Percentiles rank a stretch among this genome's conserved stretches.
These are phyloP conservation scores for Rhizophagus clarus DNA, from an alignment of 192 early-diverging fungal genomes.

Conservation along the genomic window DNA sequence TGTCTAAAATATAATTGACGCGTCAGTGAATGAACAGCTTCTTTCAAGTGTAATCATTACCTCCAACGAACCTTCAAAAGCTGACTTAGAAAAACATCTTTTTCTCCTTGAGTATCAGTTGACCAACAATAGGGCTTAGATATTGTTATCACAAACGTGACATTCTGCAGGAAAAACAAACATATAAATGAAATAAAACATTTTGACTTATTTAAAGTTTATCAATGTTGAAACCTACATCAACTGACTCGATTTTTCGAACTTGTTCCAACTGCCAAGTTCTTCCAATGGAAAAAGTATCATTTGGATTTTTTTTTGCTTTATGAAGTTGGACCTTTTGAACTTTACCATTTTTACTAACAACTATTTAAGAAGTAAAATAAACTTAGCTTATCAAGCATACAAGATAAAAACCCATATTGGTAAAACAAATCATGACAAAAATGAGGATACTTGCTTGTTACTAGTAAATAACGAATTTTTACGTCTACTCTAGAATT, in stretches of 20 bases:
- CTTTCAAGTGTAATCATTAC: neutral
- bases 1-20: slow-evolving; percentile 34
- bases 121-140: slow-evolving; percentile 57
- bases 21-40: neutral
- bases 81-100: slow-evolving; percentile 52
- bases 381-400: neutral
- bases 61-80: slow-evolving; percentile 37
- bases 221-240: slow-evolving; percentile 41
- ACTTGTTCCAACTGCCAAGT: slow-evolving; percentile 60
- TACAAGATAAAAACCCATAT: neutral
- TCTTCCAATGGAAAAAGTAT: slow-evolving; percentile 56
- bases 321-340: slow-evolving; percentile 52
- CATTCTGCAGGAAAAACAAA: slow-evolving; percentile 39
- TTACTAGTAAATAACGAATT: slow-evolving; percentile 55
- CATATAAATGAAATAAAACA: neutral
- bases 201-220: neutral
- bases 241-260: slow-evolving; percentile 48
- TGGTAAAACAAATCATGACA: neutral
- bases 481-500: slow-evolving; percentile 48
- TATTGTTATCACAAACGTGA: slow-evolving; percentile 51
- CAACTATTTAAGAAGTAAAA: slow-evolving; percentile 11
- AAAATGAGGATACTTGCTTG: slow-evolving; percentile 35
- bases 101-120: slow-evolving; percentile 47
- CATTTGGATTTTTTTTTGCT: slow-evolving; percentile 50
- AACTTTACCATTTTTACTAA: slow-evolving; percentile 40